Evolutionary conservation across 2,329 filamentous ascomycete genomes (phyloP).

Genomic region (Niveomyces coronatus): DNA sequence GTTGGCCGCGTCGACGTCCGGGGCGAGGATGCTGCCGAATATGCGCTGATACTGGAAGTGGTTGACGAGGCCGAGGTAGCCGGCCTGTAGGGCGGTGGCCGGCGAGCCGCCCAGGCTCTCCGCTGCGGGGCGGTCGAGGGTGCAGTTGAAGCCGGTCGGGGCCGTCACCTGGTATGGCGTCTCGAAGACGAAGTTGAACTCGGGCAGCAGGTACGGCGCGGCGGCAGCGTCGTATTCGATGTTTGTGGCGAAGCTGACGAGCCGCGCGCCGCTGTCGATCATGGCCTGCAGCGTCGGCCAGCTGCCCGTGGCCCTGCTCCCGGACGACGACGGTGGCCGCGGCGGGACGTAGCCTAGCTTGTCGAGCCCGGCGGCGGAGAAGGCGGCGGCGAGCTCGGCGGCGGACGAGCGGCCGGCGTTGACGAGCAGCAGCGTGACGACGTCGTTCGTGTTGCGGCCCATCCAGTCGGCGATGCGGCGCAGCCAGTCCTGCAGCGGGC

Average conservation of each 20-base stretch:
- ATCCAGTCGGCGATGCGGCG: conserved; percentile 56
- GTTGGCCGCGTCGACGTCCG: conserved; percentile 48
- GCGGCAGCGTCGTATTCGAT: conserved; percentile 29
- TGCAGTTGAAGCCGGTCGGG: conserved; percentile 60
- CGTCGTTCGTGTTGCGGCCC: conserved; percentile 58
- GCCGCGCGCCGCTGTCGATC: conserved; percentile 52
- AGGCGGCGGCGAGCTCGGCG: conserved; percentile 43
- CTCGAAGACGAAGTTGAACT: conserved; percentile 62
- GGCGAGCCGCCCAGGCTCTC: conserved; percentile 30
- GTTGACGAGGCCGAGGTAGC: conserved; percentile 64
- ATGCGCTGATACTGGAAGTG: conserved; percentile 62
- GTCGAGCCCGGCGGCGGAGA: conserved; percentile 48
- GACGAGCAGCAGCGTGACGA: conserved; percentile 64
- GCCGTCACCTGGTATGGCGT: conserved; percentile 56
- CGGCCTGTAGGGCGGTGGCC: conserved; percentile 42
- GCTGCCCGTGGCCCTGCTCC: conserved; percentile 29
- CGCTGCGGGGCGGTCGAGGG: conserved; percentile 50
- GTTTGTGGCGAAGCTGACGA: conserved; percentile 60
- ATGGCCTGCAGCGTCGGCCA: conserved; percentile 67
- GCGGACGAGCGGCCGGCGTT: conserved; percentile 53
- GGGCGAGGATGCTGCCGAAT: conserved; percentile 45
- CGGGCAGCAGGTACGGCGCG: conserved; percentile 51
- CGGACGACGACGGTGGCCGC: conserved; percentile 25
- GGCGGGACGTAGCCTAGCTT: conserved; percentile 50
- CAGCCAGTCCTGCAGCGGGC: conserved; percentile 55